These are phyloP conservation scores for Beauveria caledonica DNA, from an alignment of 2,329 filamentous ascomycete genomes.

Conservation along the genomic window DNA sequence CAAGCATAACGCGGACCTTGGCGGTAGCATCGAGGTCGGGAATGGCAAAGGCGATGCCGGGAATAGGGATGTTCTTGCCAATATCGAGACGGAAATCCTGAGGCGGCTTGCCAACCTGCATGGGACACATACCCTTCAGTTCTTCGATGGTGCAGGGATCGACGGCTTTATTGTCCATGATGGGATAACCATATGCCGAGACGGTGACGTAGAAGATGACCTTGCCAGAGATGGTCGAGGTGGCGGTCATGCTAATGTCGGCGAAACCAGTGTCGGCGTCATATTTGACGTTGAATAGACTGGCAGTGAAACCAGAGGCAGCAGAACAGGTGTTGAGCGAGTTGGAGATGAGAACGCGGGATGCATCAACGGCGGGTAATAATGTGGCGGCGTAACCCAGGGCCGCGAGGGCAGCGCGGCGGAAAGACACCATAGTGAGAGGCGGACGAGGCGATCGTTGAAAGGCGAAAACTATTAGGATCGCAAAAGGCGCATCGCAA, in stretches of 20 bases:
- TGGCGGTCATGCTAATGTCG: conserved; percentile 62
- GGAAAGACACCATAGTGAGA: conserved; percentile 5
- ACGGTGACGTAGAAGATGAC: conserved; percentile 65
- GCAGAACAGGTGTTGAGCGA: conserved; percentile 73
- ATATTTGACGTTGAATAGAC: conserved; percentile 72
- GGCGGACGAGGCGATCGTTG: background rate
- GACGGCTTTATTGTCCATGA: conserved; percentile 54
- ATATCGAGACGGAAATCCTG: conserved; percentile 63
- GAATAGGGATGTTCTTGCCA: conserved; percentile 50
- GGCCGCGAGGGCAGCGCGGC: conserved; percentile 24
- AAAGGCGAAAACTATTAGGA: background rate
- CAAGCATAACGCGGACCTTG: conserved; percentile 70
- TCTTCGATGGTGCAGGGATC: conserved; percentile 62
- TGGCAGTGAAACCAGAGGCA: conserved; percentile 73
- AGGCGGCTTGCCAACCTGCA: conserved; percentile 76
- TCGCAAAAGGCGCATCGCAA: conserved; percentile 4
- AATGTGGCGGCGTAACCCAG: conserved; percentile 29
- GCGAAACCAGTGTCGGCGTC: conserved; percentile 62
- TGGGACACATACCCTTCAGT: conserved; percentile 76
- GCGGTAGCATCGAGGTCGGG: conserved; percentile 87
- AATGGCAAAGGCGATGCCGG: conserved; percentile 78
- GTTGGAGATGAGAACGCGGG: conserved; percentile 59
- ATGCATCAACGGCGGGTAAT: conserved; percentile 40
- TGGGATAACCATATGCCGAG: conserved; percentile 67
- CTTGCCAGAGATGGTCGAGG: conserved; percentile 67